These are phyloP conservation scores for Penicillium diatomitis DNA, from an alignment of 495 filamentous ascomycete species.

Conservation along the genomic window DNA sequence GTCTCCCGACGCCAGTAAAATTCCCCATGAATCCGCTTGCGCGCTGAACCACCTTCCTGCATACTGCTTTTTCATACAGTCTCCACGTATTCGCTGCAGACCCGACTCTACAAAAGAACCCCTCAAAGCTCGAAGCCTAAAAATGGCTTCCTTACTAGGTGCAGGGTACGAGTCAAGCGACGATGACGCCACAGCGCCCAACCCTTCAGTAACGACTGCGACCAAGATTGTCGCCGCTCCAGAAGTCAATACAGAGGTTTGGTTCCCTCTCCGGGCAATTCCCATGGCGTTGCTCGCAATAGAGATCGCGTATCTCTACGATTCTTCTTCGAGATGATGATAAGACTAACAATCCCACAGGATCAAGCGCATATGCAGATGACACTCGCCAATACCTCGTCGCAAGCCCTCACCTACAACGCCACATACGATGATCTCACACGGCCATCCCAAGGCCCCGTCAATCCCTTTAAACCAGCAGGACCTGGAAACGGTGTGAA, in stretches of 20 bases:
- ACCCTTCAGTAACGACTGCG: slow-evolving; percentile 23
- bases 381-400: slow-evolving; percentile 47
- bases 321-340: not conserved
- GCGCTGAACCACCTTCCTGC: slow-evolving; percentile 1
- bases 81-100: no score
- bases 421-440: slow-evolving; percentile 65
- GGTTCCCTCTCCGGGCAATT: slow-evolving; percentile 27
- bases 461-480: slow-evolving; percentile 67
- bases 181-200: slow-evolving; percentile 29
- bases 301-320: no score
- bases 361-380: slow-evolving; percentile 48
- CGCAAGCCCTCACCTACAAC: slow-evolving; percentile 46
- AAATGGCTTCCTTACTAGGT: slow-evolving; percentile 42
- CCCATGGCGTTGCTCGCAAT: not conserved
- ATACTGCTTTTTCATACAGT: no score
- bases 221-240: slow-evolving; percentile 44
- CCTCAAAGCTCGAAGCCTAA: not conserved
- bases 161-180: slow-evolving; percentile 46
- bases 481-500: slow-evolving; percentile 52
- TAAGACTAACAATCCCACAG: slow-evolving; percentile 35
- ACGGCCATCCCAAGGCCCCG: slow-evolving; percentile 60
- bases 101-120: no score
- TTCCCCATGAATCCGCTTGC: slow-evolving; percentile 11
- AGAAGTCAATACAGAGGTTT: slow-evolving; percentile 56
- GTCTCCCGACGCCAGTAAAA: slow-evolving; percentile 31